Percentiles rank a stretch among this genome's conserved stretches.
These are phyloP conservation scores for Pseudonectria buxi DNA, from an alignment of 2,329 filamentous ascomycete genomes.

Conservation along the genomic window DNA sequence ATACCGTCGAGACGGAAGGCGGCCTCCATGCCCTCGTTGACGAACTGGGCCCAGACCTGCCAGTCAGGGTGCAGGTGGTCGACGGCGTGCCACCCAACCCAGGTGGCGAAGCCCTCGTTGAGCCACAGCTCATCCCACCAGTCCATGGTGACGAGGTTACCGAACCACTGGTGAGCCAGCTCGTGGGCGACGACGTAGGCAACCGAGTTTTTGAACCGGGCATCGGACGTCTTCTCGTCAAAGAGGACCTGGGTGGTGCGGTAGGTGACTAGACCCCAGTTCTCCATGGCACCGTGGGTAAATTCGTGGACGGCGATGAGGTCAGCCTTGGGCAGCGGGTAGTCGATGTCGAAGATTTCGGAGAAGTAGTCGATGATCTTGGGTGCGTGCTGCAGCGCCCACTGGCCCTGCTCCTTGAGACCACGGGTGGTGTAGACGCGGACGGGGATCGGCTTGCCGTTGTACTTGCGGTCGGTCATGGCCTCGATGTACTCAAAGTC, in stretches of 20 bases:
- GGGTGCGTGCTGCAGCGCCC: conserved; percentile 84
- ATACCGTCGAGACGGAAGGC: conserved; percentile 87
- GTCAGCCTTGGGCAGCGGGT: conserved; percentile 87
- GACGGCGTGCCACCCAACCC: conserved; percentile 92
- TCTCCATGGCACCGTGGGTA: conserved; percentile 83
- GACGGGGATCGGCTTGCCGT: conserved; percentile 84
- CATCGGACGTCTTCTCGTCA: conserved; percentile 85
- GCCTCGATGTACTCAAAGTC: conserved; percentile 97
- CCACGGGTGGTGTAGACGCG: conserved; percentile 93
- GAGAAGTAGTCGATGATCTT: conserved; percentile 96
- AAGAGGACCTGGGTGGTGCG: conserved; percentile 93
- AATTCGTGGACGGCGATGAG: conserved; percentile 91
- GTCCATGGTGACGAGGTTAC: conserved; percentile 92
- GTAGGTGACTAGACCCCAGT: conserved; percentile 95
- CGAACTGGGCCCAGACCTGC: conserved; percentile 97
- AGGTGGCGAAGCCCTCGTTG: conserved; percentile 95
- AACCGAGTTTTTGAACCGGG: conserved; percentile 84
- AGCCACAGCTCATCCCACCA: conserved; percentile 95
- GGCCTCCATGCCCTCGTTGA: conserved; percentile 88
- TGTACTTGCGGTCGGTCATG: conserved; percentile 82
- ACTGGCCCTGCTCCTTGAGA: conserved; percentile 85
- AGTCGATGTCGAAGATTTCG: conserved; percentile 87
- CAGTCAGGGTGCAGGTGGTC: conserved; percentile 93
- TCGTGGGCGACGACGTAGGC: conserved; percentile 99
- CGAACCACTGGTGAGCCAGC: conserved; percentile 93